Evolutionary conservation across 352 stramenopile species (phyloP).

Genomic region (Phytophthora meadii): DNA sequence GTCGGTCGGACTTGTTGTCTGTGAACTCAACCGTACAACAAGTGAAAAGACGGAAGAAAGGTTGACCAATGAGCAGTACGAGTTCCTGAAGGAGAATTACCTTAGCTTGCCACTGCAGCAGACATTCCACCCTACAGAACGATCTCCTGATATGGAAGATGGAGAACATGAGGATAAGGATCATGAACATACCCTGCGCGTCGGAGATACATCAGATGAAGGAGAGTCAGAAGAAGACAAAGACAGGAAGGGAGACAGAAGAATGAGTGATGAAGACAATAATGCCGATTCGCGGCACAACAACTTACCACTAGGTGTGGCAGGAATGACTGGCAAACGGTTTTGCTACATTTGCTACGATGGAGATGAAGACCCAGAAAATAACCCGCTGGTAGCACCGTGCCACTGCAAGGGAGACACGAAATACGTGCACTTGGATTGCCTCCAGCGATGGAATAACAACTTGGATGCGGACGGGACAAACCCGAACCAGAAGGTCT

Average conservation of each 20-base stretch:
- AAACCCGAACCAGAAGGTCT: slow-evolving; percentile 90
- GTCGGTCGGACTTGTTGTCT: slow-evolving; percentile 93
- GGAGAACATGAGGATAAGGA: slow-evolving; percentile 47
- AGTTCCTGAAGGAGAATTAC: slow-evolving; percentile 90
- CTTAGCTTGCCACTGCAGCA: slow-evolving; percentile 83
- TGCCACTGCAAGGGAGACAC: slow-evolving; percentile 94
- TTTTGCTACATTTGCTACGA: slow-evolving; percentile 96
- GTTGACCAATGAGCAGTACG: slow-evolving; percentile 86
- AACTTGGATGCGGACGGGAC: slow-evolving; percentile 80
- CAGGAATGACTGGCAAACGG: slow-evolving; percentile 51
- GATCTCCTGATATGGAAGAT: slow-evolving; percentile 40
- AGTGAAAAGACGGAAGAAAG: slow-evolving; percentile 74
- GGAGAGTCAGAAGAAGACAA: slow-evolving; percentile 85
- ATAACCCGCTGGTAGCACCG: slow-evolving; percentile 90
- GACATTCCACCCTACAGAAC: slow-evolving; percentile 75
- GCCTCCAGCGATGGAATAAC: slow-evolving; percentile 93
- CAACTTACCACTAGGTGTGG: slow-evolving; percentile 51
- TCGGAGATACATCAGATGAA: slow-evolving; percentile 75
- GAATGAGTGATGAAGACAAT: slow-evolving; percentile 20
- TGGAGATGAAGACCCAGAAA: slow-evolving; percentile 81
- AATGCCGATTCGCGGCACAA: slow-evolving; percentile 16
- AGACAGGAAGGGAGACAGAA: slow-evolving; percentile 47
- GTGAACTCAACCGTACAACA: slow-evolving; percentile 84
- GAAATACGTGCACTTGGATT: slow-evolving; percentile 93
- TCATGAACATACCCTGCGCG: slow-evolving; percentile 28